These are phyloP conservation scores for Coffea humblotiana DNA, from an alignment of 305 asterid genomes.

Conservation along the genomic window DNA sequence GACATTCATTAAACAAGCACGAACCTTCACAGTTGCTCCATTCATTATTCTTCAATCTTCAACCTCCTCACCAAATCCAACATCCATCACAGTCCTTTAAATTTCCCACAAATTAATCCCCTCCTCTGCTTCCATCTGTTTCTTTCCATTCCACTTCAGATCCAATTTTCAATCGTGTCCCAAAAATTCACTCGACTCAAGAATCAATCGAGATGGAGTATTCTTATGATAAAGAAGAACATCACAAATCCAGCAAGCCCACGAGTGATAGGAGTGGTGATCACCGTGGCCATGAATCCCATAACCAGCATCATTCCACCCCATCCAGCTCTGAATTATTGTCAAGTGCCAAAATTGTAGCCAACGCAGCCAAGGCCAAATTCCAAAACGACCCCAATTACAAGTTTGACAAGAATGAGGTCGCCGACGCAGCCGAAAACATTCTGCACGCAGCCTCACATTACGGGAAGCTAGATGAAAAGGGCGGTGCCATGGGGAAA, in stretches of 20 bases:
- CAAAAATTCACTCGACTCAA: not conserved
- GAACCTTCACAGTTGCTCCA: not conserved
- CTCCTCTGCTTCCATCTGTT: not conserved
- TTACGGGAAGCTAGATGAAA: conserved; percentile 67
- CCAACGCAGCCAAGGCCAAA: conserved; percentile 50
- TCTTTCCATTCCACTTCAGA: not conserved
- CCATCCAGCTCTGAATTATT: conserved; percentile 56
- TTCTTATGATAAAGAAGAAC: conserved; percentile 10
- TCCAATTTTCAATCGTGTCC: not conserved
- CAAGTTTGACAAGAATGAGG: conserved; percentile 34
- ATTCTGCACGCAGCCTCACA: conserved; percentile 51
- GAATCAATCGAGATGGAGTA: conserved; percentile 2
- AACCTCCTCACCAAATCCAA: not conserved
- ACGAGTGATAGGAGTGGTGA: not conserved
- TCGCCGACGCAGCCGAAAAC: conserved; percentile 68
- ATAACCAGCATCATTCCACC: conserved; percentile 6
- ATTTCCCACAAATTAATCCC: not conserved
- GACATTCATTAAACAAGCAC: too few species aligned
- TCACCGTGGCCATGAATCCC: conserved; percentile 16
- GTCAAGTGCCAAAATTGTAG: conserved; percentile 70
- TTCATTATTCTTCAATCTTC: too few species aligned
- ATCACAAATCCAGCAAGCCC: not conserved
- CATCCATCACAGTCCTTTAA: not conserved
- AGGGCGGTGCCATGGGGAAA: conserved; percentile 50
- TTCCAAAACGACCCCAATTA: conserved; percentile 40